Evolutionary conservation across 306 rosid species (phyloP).

Genomic region (Castanea crenata): DNA sequence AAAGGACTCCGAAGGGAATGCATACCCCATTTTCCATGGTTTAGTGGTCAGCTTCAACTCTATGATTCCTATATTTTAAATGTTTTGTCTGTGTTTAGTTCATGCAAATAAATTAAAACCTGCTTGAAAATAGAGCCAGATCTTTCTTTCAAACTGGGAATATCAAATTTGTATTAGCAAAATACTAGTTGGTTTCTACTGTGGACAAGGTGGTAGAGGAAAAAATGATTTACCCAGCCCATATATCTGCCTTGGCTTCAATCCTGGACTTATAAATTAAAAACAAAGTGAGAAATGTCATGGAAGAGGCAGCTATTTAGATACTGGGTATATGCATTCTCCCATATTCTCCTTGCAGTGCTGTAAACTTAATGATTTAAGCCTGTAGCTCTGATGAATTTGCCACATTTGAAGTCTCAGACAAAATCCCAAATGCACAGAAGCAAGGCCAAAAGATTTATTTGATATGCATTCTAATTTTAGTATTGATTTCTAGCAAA

Average conservation of each 20-base stretch:
- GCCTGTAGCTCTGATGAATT: not conserved
- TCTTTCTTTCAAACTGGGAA: constrained; percentile 1
- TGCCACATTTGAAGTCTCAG: not conserved
- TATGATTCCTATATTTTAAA: constrained; percentile 14
- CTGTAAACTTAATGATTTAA: not conserved
- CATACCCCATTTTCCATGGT: constrained; percentile 64
- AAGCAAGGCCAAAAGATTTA: not conserved
- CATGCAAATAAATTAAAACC: not conserved
- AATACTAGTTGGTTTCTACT: not conserved
- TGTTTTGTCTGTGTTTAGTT: constrained; percentile 1
- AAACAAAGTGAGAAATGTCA: not conserved
- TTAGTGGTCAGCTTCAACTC: constrained; percentile 59
- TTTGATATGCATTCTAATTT: not conserved
- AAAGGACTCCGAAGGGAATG: constrained; percentile 52
- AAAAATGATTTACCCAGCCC: not conserved
- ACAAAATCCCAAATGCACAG: not conserved
- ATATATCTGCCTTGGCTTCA: not conserved
- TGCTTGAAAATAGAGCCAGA: not conserved
- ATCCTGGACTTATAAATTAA: not conserved
- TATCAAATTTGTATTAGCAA: not conserved
- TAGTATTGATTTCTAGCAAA: not conserved
- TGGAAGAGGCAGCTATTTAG: not conserved
- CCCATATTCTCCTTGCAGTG: too few species aligned
- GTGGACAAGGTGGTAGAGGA: not conserved
- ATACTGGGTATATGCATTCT: not conserved